Conservation (phyloP, 768 basidiomycete genomes). For the Hebeloma cylindrosporum region DNA sequence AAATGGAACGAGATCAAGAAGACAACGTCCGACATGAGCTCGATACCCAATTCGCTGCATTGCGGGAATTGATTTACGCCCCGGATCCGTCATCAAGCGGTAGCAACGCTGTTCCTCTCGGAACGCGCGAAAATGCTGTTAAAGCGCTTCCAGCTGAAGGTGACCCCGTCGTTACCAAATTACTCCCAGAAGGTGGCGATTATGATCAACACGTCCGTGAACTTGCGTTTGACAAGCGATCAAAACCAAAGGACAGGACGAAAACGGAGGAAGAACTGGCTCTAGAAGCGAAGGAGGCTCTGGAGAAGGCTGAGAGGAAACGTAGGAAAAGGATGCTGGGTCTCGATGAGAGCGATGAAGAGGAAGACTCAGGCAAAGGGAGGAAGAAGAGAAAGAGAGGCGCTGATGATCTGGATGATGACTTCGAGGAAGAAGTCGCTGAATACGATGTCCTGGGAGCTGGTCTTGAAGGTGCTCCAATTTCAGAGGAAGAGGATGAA, state of each 20-base stretch:
- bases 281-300: slow-evolving; percentile 77
- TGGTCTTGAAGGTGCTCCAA: slow-evolving; percentile 36
- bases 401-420: slow-evolving; percentile 92
- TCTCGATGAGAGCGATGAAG: slow-evolving; percentile 64
- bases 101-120: slow-evolving; percentile 37
- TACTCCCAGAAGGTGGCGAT: slow-evolving; percentile 49
- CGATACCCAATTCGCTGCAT: slow-evolving; percentile 81
- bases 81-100: slow-evolving; percentile 47
- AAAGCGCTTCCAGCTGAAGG: slow-evolving; percentile 14
- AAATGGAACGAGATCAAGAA: slow-evolving; percentile 83
- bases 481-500: slow-evolving; percentile 32
- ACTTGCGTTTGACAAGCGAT: slow-evolving; percentile 89
- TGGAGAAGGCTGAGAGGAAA: slow-evolving; percentile 83
- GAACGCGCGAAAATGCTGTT: slow-evolving; percentile 18
- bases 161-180: slow-evolving; percentile 20
- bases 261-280: slow-evolving; percentile 97
- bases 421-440: slow-evolving; percentile 55
- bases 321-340: slow-evolving; percentile 86
- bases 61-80: slow-evolving; percentile 72
- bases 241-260: slow-evolving; percentile 91
- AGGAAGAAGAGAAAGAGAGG: slow-evolving; percentile 56
- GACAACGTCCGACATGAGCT: slow-evolving; percentile 85
- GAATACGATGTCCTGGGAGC: slow-evolving; percentile 42
- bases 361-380: slow-evolving; percentile 43
- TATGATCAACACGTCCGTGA: slow-evolving; percentile 94